Base-by-base conservation (phyloP, 371 early-diverging fungal genomes). In the Globomyces sp. region DNA sequence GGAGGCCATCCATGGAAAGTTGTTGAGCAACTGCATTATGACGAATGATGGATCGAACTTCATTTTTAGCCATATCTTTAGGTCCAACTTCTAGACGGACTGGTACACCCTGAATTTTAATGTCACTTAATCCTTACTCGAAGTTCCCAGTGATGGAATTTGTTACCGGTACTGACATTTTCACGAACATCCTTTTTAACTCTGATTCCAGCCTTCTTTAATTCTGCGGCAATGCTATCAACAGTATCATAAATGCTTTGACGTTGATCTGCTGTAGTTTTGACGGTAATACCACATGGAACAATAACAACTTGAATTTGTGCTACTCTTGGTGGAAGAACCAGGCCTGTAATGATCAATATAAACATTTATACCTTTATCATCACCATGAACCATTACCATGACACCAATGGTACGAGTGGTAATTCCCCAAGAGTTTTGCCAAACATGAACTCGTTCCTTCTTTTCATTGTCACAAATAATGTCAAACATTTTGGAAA, bases 91-190 rank as follows among this genome's bases (percentile, higher is more conserved):
- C 99, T 42, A 99, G 78, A 67, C 99, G 93, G 66, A 99, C 73
- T 46, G 99, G 99, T 58, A 98, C 97, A 77, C 99, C 99, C 79
- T 90, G 77, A 5, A 4, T 3, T 34, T 45, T n/a, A 55, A 46
- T 11, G 37, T 4, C 39, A 72, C 24, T 24, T 24, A 24, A 24
- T 24, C 24, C 24, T 48, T 74, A 85, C 87, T 55, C 88, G 76
- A 65, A 96, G 76, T 81, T 99, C 99, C 99, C 99, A 99, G 85
- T 99, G 97, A 84, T 98, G 99, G 87, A 93, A 99, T 86, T 99
- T 99, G 90, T 90, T 97, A 36, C 99, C 99, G 65, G 98, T 94
- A 55, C 95, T 93, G 85, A 94, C 91, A 77, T 90, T 93, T 44
- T 92, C 90, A 58, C 99, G 86, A 66, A 88, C 68, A 78, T 99